A percentile compares a stretch with the other conserved stretches of the same genome.
Evolutionary conservation across 1,284 basidiomycete genomes (phyloP).

Genomic region (Microbotryum silenes-acaulis): DNA sequence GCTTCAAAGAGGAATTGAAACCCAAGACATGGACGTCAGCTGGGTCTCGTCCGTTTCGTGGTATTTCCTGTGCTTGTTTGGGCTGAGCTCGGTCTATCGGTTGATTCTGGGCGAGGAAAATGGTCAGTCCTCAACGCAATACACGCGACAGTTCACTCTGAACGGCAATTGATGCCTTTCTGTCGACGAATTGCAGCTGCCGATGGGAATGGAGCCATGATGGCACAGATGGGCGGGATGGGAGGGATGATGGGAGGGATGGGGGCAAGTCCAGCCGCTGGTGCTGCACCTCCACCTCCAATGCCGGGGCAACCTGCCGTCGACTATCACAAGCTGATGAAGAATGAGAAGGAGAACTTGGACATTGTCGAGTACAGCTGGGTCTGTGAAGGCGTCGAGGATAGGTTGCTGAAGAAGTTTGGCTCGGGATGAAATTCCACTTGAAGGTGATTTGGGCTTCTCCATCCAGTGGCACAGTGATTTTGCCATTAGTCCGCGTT

Average conservation of each 20-base stretch:
- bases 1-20: slow-evolving; percentile 92
- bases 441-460: too few relatives aligned
- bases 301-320: slow-evolving; percentile 47
- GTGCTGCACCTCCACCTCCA: slow-evolving; percentile 2
- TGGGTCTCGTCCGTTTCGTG: slow-evolving; percentile 98
- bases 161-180: neutral
- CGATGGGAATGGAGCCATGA: slow-evolving; percentile 49
- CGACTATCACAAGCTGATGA: slow-evolving; percentile 84
- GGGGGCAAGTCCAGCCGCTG: neutral
- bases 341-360: slow-evolving; percentile 85
- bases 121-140: slow-evolving; percentile 50
- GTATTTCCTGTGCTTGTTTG: slow-evolving; percentile 99
- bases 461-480: too few relatives aligned
- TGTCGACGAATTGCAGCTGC: slow-evolving; percentile 50
- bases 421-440: neutral
- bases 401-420: slow-evolving; percentile 22
- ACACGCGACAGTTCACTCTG: neutral
- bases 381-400: slow-evolving; percentile 30
- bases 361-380: slow-evolving; percentile 50
- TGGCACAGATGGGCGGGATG: slow-evolving; percentile 21
- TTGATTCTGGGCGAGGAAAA: slow-evolving; percentile 87
- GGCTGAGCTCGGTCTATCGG: slow-evolving; percentile 88
- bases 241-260: slow-evolving; percentile 8
- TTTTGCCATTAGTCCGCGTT: too few relatives aligned
- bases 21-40: slow-evolving; percentile 92